Conservation (phyloP, 2,329 filamentous ascomycete species). For the Ophiostoma pallidulum region DNA sequence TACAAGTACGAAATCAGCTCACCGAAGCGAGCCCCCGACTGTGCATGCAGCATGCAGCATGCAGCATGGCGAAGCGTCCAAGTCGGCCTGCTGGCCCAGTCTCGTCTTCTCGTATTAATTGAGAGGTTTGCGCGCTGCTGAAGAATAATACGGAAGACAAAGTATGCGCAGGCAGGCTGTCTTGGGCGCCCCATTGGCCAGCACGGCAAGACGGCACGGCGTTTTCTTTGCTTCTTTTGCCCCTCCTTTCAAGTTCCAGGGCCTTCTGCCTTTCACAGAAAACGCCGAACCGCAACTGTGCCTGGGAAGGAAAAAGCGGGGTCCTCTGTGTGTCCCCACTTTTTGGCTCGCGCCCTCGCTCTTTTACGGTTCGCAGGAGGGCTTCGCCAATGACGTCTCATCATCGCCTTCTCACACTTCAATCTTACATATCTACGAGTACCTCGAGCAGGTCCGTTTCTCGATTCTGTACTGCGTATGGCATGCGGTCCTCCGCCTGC, state of each 20-base stretch:
- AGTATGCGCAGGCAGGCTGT: background rate
- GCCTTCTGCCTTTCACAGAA: background rate
- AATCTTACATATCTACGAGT: too few relatives aligned
- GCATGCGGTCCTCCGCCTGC: too few relatives aligned
- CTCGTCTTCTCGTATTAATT: background rate
- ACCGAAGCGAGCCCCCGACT: too few relatives aligned
- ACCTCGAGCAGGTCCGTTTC: too few relatives aligned
- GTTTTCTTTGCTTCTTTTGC: background rate
- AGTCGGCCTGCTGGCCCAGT: too few relatives aligned
- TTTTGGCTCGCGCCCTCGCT: slow-evolving; percentile 9
- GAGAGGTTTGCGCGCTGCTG: background rate
- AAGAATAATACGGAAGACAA: background rate
- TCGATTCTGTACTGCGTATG: too few relatives aligned
- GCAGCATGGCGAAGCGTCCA: too few relatives aligned
- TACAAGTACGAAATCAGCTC: too few relatives aligned
- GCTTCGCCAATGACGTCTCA: slow-evolving; percentile 7
- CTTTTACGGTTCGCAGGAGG: background rate
- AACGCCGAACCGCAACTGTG: too few relatives aligned
- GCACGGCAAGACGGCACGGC: slow-evolving; percentile 6
- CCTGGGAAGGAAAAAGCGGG: slow-evolving; percentile 1
- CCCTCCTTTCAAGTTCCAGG: background rate
- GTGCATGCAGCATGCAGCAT: too few relatives aligned
- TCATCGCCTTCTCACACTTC: background rate
- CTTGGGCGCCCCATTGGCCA: background rate
- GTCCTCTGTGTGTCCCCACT: background rate